phyloP scores from a whole-genome alignment of 164 flowering plant species.

The Malania oleifera region DNA sequence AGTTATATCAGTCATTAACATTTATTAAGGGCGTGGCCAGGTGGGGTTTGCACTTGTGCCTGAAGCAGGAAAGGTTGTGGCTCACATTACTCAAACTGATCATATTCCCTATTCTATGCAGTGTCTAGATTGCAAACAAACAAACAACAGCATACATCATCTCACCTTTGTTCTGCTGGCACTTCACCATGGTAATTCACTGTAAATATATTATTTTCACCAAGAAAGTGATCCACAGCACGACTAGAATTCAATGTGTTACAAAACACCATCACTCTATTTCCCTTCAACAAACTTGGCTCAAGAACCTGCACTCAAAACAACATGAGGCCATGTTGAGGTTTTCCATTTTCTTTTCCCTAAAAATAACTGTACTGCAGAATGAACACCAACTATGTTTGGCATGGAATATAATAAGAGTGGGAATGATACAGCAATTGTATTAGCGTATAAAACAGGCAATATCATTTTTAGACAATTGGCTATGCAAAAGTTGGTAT shows the following conservation, averaged over 20 bases:
- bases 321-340: background rate
- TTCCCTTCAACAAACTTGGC: conserved; percentile 92
- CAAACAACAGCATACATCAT: background rate
- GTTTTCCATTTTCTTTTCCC: too few relatives aligned
- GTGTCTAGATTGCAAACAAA: background rate
- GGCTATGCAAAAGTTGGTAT: too few relatives aligned
- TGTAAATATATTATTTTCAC: conserved; percentile 78
- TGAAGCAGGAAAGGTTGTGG: too few relatives aligned
- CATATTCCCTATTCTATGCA: background rate
- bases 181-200: conserved; percentile 99
- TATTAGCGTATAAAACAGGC: too few relatives aligned
- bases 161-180: conserved; percentile 92
- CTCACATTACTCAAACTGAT: background rate
- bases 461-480: too few relatives aligned
- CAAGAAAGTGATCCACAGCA: conserved; percentile 92
- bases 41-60: too few relatives aligned
- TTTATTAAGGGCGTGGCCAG: too few relatives aligned
- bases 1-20: too few relatives aligned
- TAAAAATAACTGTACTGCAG: too few relatives aligned
- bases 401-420: too few relatives aligned
- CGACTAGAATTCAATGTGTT: conserved; percentile 95
- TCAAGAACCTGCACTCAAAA: conserved; percentile 72
- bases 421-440: too few relatives aligned
- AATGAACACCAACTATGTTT: too few relatives aligned
- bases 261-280: conserved; percentile 94